Evolutionary conservation across 192 early-diverging fungal species (phyloP), one percentile per base, ranked within the genome.

Genomic region (Backusella australiensis): DNA sequence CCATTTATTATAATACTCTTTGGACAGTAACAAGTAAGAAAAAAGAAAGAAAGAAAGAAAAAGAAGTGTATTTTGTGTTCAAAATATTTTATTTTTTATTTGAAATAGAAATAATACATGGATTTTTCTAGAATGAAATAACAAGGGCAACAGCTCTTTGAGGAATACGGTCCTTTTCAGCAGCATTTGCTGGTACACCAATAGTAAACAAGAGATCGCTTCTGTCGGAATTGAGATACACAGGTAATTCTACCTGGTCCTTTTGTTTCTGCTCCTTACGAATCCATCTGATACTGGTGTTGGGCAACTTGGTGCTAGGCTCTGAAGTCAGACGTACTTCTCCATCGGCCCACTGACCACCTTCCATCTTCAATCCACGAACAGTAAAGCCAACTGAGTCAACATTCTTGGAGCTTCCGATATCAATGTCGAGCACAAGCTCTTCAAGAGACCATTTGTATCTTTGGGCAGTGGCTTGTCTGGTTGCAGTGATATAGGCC

Each of bases 401-500:
- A 71, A 85, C 81, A 52, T 67, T 65, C 9, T 67, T 65, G 17
- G 6, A 32, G 46, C 52, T 76, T 21, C 70, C 77, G 52, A 89
- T 71, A n/a, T 77, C 80, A 21, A 91, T 66, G 46, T 85, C 78
- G 17, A 97, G 76, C 29, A 76, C 77, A 19, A 97, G 85, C 79
- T 96, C 91, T 81, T 98, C 96, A 46, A 98, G 78, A 56, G 96
- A 96, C 87, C 91, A 94, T 19, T 83, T 76, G 19, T 88, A 75
- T 29, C 76, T 80, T 80, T 97, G 93, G 19, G 96, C 94, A 3
- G 89, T 92, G 6, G 89, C 85, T 81, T 98, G 96, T 41, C 95
- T 88, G 14, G 96, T 96, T 26, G 96, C 96, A 0, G 96, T 98
- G 21, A 97, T 86, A 80, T 92, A 97, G 19, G 96, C 96, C 80